These are phyloP conservation scores for Lycium ferocissimum DNA, from an alignment of 257 asterid species.

Conservation along the genomic window DNA sequence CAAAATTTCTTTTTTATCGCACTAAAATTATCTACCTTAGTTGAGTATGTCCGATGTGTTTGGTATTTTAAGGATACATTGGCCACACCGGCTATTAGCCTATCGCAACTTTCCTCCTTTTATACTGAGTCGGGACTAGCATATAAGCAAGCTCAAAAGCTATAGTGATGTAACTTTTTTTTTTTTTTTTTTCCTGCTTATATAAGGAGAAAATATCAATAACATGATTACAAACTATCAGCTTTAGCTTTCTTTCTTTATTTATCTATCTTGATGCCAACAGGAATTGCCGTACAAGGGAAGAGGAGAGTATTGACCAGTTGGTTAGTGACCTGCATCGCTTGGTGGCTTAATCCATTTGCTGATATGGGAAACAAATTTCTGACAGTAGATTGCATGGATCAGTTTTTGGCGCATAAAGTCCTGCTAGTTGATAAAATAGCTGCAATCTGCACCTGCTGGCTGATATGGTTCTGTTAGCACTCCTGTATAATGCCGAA, in stretches of 20 bases:
- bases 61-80: background rate
- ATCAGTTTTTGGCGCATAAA: slow-evolving; percentile 34
- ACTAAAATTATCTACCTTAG: background rate
- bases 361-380: slow-evolving; percentile 39
- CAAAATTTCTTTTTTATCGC: slow-evolving; percentile 10
- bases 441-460: slow-evolving; percentile 15
- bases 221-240: background rate
- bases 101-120: background rate
- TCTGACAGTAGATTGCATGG: slow-evolving; percentile 45
- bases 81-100: background rate
- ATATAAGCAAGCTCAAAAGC: background rate
- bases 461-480: slow-evolving; percentile 20
- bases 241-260: background rate
- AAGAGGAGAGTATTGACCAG: slow-evolving; percentile 69
- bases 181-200: background rate
- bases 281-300: slow-evolving; percentile 85
- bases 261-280: slow-evolving; percentile 15
- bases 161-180: background rate
- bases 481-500: background rate
- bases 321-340: slow-evolving; percentile 17
- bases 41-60: slow-evolving; percentile 11
- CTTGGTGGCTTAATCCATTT: background rate
- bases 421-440: slow-evolving; percentile 44
- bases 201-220: background rate
- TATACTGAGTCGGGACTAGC: background rate